Conservation (phyloP, 106 monocot species). For the Allium sativum region DNA sequence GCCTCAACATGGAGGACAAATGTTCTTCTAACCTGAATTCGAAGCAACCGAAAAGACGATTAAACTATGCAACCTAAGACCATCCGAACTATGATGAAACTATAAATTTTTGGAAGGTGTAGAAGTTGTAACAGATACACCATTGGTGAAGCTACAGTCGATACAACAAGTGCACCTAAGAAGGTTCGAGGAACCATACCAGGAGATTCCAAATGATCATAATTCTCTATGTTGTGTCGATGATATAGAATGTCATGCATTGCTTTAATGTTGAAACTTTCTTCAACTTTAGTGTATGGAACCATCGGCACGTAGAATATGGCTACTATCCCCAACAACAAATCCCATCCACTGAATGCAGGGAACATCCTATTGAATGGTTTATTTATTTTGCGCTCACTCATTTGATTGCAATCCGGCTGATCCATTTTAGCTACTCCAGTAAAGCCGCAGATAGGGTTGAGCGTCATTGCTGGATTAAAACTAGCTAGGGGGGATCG, state of each 20-base stretch:
- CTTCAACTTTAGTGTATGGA: conserved; percentile 96
- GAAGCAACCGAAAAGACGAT: conserved; percentile 46
- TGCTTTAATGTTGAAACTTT: conserved; percentile 97
- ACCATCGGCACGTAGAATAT: conserved; percentile 62
- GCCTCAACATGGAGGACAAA: conserved; percentile 82
- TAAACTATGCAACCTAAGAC: conserved; percentile 53
- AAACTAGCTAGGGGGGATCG: no score
- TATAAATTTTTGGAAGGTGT: conserved; percentile 53
- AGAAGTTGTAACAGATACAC: conserved; percentile 33
- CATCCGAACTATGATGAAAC: conserved; percentile 72
- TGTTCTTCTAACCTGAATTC: conserved; percentile 71
- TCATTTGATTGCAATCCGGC: no score
- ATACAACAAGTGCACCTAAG: conserved; percentile 64
- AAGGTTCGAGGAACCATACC: conserved; percentile 98
- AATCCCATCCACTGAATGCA: conserved; percentile 45
- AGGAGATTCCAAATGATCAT: conserved; percentile 97
- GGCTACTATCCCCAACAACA: conserved; percentile 64
- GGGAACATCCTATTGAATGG: no score
- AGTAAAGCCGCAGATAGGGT: no score
- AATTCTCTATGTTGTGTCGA: conserved; percentile 61
- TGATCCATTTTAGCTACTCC: no score
- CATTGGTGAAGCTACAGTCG: conserved; percentile 59
- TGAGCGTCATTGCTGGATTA: no score
- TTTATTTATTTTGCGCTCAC: no score
- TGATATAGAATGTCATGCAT: conserved; percentile 96